Percentiles rank a stretch among this genome's conserved stretches.
These are phyloP conservation scores for Magnolia kwangsiensis DNA, from an alignment of 164 flowering plant species.

Conservation along the genomic window DNA sequence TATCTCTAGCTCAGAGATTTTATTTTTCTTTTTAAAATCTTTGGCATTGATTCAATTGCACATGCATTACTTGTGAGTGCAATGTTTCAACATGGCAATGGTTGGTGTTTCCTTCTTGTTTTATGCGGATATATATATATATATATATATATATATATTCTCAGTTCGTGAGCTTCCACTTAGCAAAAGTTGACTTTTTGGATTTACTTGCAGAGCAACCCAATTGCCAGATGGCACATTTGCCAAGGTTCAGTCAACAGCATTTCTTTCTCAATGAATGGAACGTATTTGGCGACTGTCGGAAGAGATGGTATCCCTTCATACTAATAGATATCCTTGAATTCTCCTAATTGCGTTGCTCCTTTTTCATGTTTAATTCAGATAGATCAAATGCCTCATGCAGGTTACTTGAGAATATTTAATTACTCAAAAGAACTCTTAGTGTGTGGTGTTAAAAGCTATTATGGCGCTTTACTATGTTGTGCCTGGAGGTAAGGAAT, in stretches of 20 bases:
- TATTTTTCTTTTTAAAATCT: too few species aligned
- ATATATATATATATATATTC: background rate
- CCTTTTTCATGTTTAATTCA: background rate
- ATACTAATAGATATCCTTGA: conserved; percentile 1
- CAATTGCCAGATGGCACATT: conserved; percentile 96
- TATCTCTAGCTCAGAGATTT: too few species aligned
- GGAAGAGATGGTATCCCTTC: conserved; percentile 90
- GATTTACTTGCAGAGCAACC: conserved; percentile 67
- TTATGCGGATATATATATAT: background rate
- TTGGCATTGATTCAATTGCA: too few species aligned
- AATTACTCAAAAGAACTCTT: conserved; percentile 87
- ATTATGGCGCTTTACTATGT: conserved; percentile 92
- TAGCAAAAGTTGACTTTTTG: background rate
- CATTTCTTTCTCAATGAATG: conserved; percentile 81
- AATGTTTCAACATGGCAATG: too few species aligned
- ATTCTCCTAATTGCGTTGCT: background rate
- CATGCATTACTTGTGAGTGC: too few species aligned
- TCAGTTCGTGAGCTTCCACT: background rate
- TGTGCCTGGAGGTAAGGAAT: conserved; percentile 90
- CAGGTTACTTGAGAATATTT: conserved; percentile 91
- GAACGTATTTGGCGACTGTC: conserved; percentile 76
- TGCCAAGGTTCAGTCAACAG: conserved; percentile 88
- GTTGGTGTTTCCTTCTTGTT: too few species aligned
- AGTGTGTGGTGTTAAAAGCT: conserved; percentile 89
- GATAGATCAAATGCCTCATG: conserved; percentile 13